Percentiles rank a stretch among this genome's conserved stretches.
Conservation (phyloP, 225 moss, liverwort and hornwort genomes). For the Anthoceros angustus region DNA sequence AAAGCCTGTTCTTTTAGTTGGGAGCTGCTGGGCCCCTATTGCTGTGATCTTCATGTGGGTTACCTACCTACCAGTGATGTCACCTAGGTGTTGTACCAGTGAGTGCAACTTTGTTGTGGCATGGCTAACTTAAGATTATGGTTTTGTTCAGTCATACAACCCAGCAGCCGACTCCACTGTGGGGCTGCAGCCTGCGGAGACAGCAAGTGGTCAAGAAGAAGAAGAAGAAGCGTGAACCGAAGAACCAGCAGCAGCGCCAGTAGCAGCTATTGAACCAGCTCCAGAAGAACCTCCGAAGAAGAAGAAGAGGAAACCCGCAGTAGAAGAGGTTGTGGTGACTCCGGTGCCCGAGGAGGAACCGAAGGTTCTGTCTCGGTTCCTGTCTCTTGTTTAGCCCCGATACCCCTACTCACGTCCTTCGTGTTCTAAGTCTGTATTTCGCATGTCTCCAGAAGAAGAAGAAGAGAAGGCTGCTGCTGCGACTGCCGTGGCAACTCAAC, state of each 20-base stretch:
- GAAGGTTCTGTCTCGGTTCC: no score
- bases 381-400: no score
- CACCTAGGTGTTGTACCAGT: neutral
- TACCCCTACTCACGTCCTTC: no score
- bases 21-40: no score
- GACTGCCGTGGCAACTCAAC: no score
- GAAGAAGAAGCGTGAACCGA: constrained; percentile 2
- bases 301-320: constrained; percentile 11
- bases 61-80: neutral
- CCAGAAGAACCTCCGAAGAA: constrained; percentile 6
- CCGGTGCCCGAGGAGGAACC: no score
- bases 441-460: no score
- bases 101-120: neutral
- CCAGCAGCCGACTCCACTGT: constrained; percentile 45
- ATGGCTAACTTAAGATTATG: neutral
- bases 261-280: constrained; percentile 18
- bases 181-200: constrained; percentile 8
- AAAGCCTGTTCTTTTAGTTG: neutral
- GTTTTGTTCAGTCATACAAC: constrained; percentile 37
- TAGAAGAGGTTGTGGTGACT: constrained; percentile 14
- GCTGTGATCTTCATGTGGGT: no score
- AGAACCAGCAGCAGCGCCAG: neutral
- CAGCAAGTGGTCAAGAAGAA: neutral
- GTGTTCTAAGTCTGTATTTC: no score
- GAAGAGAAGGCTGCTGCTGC: no score